These are phyloP conservation scores for Didymellaceae sp. DNA, from an alignment of 2,329 filamentous ascomycete genomes.

Conservation along the genomic window DNA sequence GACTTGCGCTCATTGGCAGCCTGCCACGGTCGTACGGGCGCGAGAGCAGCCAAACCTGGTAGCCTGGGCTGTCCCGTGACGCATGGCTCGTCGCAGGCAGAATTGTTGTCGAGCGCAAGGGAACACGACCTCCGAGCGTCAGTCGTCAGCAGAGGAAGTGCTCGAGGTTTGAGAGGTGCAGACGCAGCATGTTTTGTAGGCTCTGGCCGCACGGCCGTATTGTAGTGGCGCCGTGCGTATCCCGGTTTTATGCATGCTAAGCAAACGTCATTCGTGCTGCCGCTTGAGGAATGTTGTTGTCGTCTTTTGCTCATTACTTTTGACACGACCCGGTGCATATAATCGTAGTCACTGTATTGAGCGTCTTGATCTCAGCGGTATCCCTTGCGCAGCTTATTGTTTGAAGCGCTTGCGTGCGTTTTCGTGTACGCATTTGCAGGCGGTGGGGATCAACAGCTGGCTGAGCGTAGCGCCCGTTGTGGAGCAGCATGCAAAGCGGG, in stretches of 20 bases:
- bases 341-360: background rate
- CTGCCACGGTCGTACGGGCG: conserved; percentile 31
- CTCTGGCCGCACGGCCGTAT: conserved; percentile 28
- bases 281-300: conserved; percentile 2
- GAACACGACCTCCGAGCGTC: conserved; percentile 45
- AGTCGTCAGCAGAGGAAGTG: conserved; percentile 47
- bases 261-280: conserved; percentile 30
- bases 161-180: conserved; percentile 36
- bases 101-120: conserved; percentile 46
- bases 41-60: conserved; percentile 28
- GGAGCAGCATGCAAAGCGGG: conserved; percentile 10
- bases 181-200: conserved; percentile 42
- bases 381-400: conserved; percentile 8
- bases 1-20: conserved; percentile 45
- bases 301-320: background rate
- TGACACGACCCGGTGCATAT: too few species aligned
- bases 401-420: conserved; percentile 18
- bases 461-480: conserved; percentile 39
- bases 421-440: conserved; percentile 8
- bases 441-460: conserved; percentile 15
- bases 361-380: background rate
- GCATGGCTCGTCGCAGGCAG: conserved; percentile 32
- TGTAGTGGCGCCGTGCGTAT: conserved; percentile 30
- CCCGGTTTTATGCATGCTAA: conserved; percentile 41
- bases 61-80: conserved; percentile 35